A percentile compares a stretch with the other conserved stretches of the same genome.
Evolutionary conservation across 75 land plant genomes (phyloP).

Genomic region (Pinus albicaulis): DNA sequence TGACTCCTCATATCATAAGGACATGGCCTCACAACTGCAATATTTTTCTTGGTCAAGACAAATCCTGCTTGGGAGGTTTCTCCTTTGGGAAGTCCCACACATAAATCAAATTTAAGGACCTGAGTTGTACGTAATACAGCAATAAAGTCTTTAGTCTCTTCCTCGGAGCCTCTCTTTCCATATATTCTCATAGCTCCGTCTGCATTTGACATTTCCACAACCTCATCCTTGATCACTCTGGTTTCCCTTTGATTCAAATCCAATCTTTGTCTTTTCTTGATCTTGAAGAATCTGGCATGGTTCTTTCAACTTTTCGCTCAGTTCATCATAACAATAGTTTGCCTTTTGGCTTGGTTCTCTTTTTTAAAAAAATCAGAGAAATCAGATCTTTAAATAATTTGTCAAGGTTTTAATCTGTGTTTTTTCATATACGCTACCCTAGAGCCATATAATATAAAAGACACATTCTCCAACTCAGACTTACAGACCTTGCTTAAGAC

Average conservation of each 20-base stretch:
- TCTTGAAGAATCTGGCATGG: constrained; percentile 71
- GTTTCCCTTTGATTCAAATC: constrained; percentile 39
- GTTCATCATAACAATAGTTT: constrained; percentile 95
- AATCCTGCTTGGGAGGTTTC: constrained; percentile 32
- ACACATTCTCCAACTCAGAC: no score
- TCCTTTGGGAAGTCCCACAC: constrained; percentile 24
- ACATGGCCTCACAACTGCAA: constrained; percentile 56
- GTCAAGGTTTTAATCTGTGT: constrained; percentile 73
- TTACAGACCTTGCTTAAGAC: no score
- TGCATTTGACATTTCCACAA: constrained; percentile 31
- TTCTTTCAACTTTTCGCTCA: constrained; percentile 57
- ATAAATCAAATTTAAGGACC: constrained; percentile 34
- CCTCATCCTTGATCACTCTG: constrained; percentile 27
- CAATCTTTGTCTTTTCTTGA: constrained; percentile 60
- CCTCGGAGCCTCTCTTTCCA: constrained; percentile 36
- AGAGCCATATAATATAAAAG: constrained; percentile 31
- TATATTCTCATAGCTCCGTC: background rate
- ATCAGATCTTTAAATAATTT: constrained; percentile 87
- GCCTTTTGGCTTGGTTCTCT: constrained; percentile 94
- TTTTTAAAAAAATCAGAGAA: constrained; percentile 96
- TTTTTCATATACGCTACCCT: constrained; percentile 72
- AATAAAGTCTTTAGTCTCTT: constrained; percentile 24
- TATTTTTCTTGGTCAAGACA: constrained; percentile 33
- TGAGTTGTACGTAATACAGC: constrained; percentile 25
- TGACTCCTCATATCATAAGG: constrained; percentile 7